Evolutionary conservation across 2,329 filamentous ascomycete genomes (phyloP).

Genomic region (Diaporthe ampelina): DNA sequence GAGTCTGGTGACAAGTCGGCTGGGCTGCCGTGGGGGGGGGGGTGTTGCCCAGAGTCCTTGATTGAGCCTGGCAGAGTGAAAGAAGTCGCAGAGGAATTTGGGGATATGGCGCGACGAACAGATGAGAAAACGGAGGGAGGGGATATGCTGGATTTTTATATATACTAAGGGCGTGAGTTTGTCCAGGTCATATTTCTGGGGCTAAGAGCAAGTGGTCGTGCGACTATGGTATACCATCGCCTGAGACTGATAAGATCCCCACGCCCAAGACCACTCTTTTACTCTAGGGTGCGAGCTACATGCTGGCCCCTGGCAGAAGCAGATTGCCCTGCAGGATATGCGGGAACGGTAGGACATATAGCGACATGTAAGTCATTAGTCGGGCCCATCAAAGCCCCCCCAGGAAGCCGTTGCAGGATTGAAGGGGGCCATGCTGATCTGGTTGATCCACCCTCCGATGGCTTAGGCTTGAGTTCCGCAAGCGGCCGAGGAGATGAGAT

Average conservation of each 20-base stretch:
- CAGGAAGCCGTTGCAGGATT: background rate
- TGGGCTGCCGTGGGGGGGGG: background rate
- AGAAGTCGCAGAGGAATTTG: background rate
- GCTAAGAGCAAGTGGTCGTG: conserved; percentile 27
- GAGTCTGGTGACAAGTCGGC: background rate
- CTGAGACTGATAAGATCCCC: conserved; percentile 30
- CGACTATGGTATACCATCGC: conserved; percentile 40
- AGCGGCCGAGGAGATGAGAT: conserved; percentile 30
- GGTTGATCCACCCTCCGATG: conserved; percentile 25
- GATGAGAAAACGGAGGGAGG: background rate
- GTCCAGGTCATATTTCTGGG: conserved; percentile 27
- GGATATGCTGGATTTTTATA: background rate
- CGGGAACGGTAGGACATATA: conserved; percentile 26
- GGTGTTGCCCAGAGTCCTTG: background rate
- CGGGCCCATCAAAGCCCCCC: background rate
- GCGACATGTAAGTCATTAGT: background rate
- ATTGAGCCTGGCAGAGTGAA: background rate
- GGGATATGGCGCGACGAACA: background rate
- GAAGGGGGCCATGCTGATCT: background rate
- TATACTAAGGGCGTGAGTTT: background rate
- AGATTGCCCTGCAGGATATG: conserved; percentile 24
- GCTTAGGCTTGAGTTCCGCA: background rate
- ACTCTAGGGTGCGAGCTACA: conserved; percentile 11
- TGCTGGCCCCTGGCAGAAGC: conserved; percentile 28
- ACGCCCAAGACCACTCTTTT: conserved; percentile 15